A percentile compares a stretch with the other conserved stretches of the same genome.
These are phyloP conservation scores for Beta vulgaris DNA, from an alignment of 148 eudicot species.

Conservation along the genomic window DNA sequence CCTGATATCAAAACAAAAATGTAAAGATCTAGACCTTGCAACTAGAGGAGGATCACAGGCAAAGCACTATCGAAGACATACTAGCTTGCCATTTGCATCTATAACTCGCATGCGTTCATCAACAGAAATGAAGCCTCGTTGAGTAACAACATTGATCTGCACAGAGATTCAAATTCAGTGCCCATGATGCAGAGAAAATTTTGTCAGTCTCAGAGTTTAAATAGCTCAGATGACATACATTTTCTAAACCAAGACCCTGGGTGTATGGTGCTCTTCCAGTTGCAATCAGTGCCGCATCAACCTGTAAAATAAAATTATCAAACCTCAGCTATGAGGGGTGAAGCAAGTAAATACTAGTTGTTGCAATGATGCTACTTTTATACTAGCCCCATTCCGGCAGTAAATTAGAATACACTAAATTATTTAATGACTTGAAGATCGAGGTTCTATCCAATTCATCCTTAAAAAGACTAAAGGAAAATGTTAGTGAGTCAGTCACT, in stretches of 20 bases:
- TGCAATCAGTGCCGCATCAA: constrained; percentile 98
- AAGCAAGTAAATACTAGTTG: background rate
- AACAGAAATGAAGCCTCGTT: constrained; percentile 93
- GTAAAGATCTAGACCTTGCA: background rate
- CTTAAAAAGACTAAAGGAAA: background rate
- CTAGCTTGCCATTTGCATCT: constrained; percentile 81
- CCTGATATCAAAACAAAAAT: constrained; percentile 39
- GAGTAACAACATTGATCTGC: constrained; percentile 88
- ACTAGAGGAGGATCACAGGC: background rate
- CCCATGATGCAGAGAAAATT: background rate
- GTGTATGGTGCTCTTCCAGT: constrained; percentile 99
- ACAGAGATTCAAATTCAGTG: constrained; percentile 19
- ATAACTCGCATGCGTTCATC: constrained; percentile 96
- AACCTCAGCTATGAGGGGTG: background rate
- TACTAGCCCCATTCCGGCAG: background rate
- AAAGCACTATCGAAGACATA: constrained; percentile 22
- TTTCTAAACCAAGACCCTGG: constrained; percentile 90
- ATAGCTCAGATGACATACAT: constrained; percentile 41
- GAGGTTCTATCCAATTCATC: background rate
- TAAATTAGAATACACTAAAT: background rate
- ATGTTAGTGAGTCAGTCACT: background rate
- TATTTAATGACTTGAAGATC: background rate
- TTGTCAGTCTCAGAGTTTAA: background rate
- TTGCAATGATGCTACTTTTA: background rate
- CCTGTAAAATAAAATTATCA: constrained; percentile 39